A percentile compares a stretch with the other conserved stretches of the same genome.
Evolutionary conservation across 83 land plant species (phyloP).

Genomic region (Thuja plicata): DNA sequence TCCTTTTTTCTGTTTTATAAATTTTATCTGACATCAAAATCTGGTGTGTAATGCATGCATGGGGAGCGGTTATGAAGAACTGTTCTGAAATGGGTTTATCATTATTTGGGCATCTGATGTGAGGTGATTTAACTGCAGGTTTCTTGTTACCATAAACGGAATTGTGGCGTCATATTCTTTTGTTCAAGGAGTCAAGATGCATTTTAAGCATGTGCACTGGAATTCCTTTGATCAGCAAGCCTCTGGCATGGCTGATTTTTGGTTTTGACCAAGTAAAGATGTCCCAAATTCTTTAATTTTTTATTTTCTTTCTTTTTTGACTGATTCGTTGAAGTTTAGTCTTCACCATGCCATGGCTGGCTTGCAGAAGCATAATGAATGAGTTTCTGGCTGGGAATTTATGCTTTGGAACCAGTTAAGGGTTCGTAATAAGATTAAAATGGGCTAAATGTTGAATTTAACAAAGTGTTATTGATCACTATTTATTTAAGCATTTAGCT

Average conservation of each 20-base stretch:
- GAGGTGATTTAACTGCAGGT: slow-evolving; percentile 24
- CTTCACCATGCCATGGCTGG: background rate
- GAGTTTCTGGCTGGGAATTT: background rate
- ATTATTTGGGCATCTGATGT: background rate
- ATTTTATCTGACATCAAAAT: no score
- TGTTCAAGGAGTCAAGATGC: slow-evolving; percentile 50
- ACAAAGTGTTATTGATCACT: no score
- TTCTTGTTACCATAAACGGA: slow-evolving; percentile 53
- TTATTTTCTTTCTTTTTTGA: background rate
- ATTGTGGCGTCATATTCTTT: slow-evolving; percentile 53
- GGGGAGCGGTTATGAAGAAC: no score
- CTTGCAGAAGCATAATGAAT: background rate
- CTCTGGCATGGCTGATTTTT: slow-evolving; percentile 68
- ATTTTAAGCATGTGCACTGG: slow-evolving; percentile 35
- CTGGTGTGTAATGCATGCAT: no score
- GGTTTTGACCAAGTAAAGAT: slow-evolving; percentile 60
- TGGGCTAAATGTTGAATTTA: no score
- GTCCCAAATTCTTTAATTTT: no score
- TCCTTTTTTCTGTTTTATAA: no score
- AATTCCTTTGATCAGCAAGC: slow-evolving; percentile 45
- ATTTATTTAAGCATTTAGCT: no score
- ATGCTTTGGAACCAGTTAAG: background rate
- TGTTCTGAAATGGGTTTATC: background rate
- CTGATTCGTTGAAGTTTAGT: background rate
- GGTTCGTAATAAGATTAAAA: background rate